Base-by-base conservation (phyloP, 2,329 filamentous ascomycete genomes). In the Cladobotryum protrusum region DNA sequence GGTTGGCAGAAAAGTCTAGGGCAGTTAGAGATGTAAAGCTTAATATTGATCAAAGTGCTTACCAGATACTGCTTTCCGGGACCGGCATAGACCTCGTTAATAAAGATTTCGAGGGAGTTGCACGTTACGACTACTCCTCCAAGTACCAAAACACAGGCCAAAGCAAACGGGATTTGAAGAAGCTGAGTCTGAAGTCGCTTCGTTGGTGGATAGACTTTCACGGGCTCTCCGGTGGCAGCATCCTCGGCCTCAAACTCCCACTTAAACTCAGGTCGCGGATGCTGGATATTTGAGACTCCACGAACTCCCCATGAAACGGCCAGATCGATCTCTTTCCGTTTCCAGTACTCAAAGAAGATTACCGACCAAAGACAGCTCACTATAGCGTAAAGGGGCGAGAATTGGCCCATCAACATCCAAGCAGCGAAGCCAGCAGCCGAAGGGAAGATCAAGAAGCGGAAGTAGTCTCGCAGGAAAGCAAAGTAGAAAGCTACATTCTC, bases 261-360 rank as follows among this genome's bases (percentile, higher is more conserved):
- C 57, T 81, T 70, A 67, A 96, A 97, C 60, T 92, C 80, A 34
- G 81, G 78, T 43, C 90, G 79, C 56, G 85, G 86, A 40, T 81
- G 81, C 61, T 96, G 88, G 47, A 96, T 89, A 45, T 75, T 79
- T 4, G 87, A 91, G 1, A 95, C 90, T 6, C 87, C 87, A 45
- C 87, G 83, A 3, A 96, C 90, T 13, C 87, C 87, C 92, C 92
- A 97, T 59, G 89, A 82, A 14, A 96, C 82, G 8, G 86, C 85
- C 7, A 97, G 75, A 62, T 97, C 91, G 1, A 84, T 75, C 67
- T 97, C 89, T 66, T 95, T 89, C 60, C 92, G 86, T 72, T 95
- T 96, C 92, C 92, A 97, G 68, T 87, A 96, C 65, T 97, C 92
- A 50, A 95, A 86, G 63, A 96, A 96, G 43, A 92, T 73, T 3